A percentile compares a stretch with the other conserved stretches of the same genome.
These are phyloP conservation scores for Erigeron canadensis DNA, from an alignment of 129 eudicot species.

Conservation along the genomic window DNA sequence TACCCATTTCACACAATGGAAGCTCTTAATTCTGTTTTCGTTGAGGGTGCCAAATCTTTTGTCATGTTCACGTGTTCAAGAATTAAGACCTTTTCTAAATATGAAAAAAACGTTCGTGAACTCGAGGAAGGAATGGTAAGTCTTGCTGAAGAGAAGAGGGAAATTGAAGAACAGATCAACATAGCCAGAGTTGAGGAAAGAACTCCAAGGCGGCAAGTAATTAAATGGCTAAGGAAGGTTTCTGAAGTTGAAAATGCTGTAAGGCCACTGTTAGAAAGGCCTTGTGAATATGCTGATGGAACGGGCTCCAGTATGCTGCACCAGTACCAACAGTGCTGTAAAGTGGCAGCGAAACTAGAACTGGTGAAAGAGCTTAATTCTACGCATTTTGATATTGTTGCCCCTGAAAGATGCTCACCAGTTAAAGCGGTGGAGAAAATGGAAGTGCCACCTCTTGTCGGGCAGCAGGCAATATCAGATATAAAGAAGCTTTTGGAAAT, in stretches of 20 bases:
- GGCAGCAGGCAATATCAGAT: slow-evolving; percentile 15
- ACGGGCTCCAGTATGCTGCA: slow-evolving; percentile 12
- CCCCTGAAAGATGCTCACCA: slow-evolving; percentile 16
- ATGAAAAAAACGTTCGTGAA: slow-evolving; percentile 20
- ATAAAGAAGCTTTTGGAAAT: slow-evolving; percentile 19
- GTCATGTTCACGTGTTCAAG: slow-evolving; percentile 16
- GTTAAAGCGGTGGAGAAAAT: slow-evolving; percentile 28
- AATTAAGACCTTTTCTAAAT: slow-evolving; percentile 20
- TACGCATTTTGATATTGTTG: slow-evolving; percentile 2
- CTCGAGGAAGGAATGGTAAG: slow-evolving; percentile 16
- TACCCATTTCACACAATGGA: slow-evolving; percentile 30
- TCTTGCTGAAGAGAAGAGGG: slow-evolving; percentile 17
- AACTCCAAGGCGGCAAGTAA: slow-evolving; percentile 25
- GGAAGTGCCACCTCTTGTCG: slow-evolving; percentile 22
- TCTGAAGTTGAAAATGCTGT: slow-evolving; percentile 19
- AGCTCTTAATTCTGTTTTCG: not conserved
- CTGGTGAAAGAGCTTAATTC: slow-evolving; percentile 17
- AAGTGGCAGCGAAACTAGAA: slow-evolving; percentile 21
- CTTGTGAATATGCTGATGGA: not conserved
- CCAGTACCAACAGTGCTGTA: slow-evolving; percentile 10
- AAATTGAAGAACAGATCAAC: slow-evolving; percentile 19
- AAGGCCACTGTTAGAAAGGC: slow-evolving; percentile 17
- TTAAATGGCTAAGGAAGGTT: slow-evolving; percentile 26
- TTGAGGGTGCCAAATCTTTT: slow-evolving; percentile 24
- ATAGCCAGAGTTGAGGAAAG: slow-evolving; percentile 24